Percentiles rank a stretch among this genome's conserved stretches.
phyloP scores from a whole-genome alignment of 306 rosid species.

The Prunus mira region DNA sequence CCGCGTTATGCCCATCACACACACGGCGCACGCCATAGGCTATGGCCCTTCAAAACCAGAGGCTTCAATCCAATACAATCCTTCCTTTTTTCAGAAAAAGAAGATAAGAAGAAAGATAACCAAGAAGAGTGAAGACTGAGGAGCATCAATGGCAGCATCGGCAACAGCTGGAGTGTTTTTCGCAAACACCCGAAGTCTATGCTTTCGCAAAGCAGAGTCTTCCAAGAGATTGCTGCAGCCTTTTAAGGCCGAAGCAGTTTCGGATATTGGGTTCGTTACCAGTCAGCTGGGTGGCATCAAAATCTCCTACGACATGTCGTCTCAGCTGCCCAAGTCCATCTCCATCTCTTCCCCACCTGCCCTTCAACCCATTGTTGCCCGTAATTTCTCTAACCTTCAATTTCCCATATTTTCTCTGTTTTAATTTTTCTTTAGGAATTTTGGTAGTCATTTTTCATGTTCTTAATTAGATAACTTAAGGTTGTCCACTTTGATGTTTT shows the following conservation, averaged over 20 bases:
- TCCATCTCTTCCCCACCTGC: conserved; percentile 33
- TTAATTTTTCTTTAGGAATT: background rate
- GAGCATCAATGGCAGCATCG: conserved; percentile 45
- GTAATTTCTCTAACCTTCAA: conserved; percentile 27
- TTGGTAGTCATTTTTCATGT: background rate
- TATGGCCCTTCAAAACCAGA: background rate
- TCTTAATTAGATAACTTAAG: background rate
- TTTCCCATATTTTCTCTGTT: background rate
- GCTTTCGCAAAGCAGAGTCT: conserved; percentile 17
- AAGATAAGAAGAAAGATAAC: background rate
- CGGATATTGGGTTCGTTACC: conserved; percentile 55
- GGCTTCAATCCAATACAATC: background rate
- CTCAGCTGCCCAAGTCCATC: conserved; percentile 23
- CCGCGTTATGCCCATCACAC: background rate
- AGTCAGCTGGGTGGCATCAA: conserved; percentile 73
- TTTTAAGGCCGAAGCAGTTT: conserved; percentile 14
- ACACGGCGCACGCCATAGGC: background rate
- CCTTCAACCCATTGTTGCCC: conserved; percentile 58
- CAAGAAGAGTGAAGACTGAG: background rate
- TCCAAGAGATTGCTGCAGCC: conserved; percentile 1
- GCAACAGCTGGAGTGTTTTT: conserved; percentile 29
- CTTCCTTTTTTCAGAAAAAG: background rate
- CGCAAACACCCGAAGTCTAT: conserved; percentile 10
- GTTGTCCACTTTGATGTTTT: background rate
- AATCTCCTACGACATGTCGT: conserved; percentile 40